Conservation (phyloP, 371 early-diverging fungal species). For the Mycotypha africana region DNA sequence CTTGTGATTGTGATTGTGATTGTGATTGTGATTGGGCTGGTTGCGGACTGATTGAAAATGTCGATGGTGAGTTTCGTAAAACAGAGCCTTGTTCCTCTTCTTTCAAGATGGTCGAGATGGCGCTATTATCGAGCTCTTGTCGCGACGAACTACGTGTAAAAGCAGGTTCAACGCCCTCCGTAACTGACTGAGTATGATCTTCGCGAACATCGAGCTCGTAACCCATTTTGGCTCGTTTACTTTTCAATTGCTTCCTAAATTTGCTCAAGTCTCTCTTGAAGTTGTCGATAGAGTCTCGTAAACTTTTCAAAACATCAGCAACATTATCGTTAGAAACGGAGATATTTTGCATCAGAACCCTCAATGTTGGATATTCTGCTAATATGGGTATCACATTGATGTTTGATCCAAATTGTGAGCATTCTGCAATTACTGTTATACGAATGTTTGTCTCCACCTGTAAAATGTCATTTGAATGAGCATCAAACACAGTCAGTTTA, state of each 20-base stretch:
- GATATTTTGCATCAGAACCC: constrained; percentile 63
- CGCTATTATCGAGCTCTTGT: too few relatives aligned
- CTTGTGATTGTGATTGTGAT: neutral
- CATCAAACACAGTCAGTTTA: too few relatives aligned
- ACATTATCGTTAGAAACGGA: constrained; percentile 48
- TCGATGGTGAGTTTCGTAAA: neutral
- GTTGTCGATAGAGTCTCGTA: constrained; percentile 45
- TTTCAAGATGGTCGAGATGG: neutral
- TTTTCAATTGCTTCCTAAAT: constrained; percentile 44
- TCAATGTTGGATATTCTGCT: constrained; percentile 58
- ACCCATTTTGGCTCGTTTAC: constrained; percentile 33
- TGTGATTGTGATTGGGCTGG: neutral
- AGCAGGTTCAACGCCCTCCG: constrained; percentile 7
- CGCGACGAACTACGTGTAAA: neutral
- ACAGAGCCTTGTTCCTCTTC: neutral
- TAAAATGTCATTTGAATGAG: too few relatives aligned
- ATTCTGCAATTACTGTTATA: constrained; percentile 74
- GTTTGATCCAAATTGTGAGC: constrained; percentile 62
- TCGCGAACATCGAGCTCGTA: constrained; percentile 51
- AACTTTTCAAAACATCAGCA: constrained; percentile 35
- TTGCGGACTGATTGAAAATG: too few relatives aligned
- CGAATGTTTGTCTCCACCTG: constrained; percentile 59
- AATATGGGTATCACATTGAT: constrained; percentile 50
- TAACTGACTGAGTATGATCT: constrained; percentile 24
- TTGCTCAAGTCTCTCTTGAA: constrained; percentile 57